Percentiles rank a stretch among this genome's conserved stretches.
Conservation (phyloP, 345 rosid genomes). For the Aquilaria yunnanensis region DNA sequence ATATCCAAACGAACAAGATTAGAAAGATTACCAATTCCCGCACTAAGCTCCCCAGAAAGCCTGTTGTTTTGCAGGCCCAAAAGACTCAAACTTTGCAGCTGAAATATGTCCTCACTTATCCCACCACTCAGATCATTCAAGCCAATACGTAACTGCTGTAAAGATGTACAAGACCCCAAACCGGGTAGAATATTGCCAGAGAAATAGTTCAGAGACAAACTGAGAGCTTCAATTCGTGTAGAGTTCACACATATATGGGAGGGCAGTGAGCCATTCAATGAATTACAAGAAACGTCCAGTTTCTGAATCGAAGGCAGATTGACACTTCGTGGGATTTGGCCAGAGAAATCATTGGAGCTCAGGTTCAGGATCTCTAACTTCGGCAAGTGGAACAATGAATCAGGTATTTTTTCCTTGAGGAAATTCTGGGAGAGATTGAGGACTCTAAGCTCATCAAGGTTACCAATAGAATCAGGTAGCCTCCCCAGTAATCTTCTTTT, state of each 20-base stretch:
- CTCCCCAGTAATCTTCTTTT: conserved; percentile 36
- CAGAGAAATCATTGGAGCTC: conserved; percentile 48
- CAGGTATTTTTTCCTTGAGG: conserved; percentile 43
- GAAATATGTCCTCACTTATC: conserved; percentile 41
- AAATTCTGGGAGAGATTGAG: conserved; percentile 58
- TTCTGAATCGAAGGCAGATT: conserved; percentile 35
- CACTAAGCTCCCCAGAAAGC: conserved; percentile 45
- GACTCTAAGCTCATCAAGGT: conserved; percentile 34
- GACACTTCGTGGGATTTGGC: conserved; percentile 32
- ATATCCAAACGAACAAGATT: conserved; percentile 49
- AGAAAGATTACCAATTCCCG: conserved; percentile 33
- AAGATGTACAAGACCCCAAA: conserved; percentile 33
- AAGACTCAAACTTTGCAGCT: conserved; percentile 30
- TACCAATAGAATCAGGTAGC: conserved; percentile 40
- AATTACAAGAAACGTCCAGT: conserved; percentile 47
- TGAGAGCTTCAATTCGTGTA: conserved; percentile 20
- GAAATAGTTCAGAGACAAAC: conserved; percentile 51
- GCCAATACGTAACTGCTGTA: conserved; percentile 53
- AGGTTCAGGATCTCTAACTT: conserved; percentile 44
- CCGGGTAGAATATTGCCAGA: conserved; percentile 41
- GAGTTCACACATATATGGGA: conserved; percentile 47
- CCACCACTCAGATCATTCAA: conserved; percentile 54
- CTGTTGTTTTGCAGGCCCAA: conserved; percentile 48
- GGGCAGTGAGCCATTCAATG: conserved; percentile 39
- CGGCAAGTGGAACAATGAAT: conserved; percentile 36